phyloP scores from a whole-genome alignment of 257 asterid species.

The Solanum raphanifolium region DNA sequence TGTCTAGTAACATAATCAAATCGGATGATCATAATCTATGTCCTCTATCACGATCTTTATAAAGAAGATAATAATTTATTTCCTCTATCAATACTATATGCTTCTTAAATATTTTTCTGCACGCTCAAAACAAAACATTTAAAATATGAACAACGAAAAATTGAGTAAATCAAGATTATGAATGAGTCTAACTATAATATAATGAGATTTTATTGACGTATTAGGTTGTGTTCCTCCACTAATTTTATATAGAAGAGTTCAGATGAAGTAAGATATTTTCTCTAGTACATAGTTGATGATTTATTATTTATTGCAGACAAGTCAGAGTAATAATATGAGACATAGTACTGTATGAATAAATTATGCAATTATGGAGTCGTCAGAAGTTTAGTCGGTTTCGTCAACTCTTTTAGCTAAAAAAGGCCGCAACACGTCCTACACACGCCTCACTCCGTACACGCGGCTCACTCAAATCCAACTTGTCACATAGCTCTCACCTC shows the following conservation, averaged over 20 bases:
- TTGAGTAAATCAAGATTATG: not conserved
- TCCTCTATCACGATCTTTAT: not conserved
- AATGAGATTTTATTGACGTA: not conserved
- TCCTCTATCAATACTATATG: not conserved
- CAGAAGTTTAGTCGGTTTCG: not conserved
- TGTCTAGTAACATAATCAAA: no score
- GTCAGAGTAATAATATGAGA: no score
- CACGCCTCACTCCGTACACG: not conserved
- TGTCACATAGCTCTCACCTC: not conserved
- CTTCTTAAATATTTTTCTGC: not conserved
- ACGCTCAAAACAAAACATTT: not conserved
- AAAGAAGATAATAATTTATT: not conserved
- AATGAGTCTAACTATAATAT: not conserved
- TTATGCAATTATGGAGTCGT: not conserved
- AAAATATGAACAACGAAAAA: not conserved
- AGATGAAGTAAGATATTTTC: no score
- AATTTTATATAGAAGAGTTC: no score
- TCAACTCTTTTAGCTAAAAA: not conserved
- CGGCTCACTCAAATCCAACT: not conserved
- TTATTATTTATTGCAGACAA: no score
- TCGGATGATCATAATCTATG: no score
- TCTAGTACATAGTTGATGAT: not conserved
- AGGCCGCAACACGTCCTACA: not conserved
- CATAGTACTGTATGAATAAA: no score
- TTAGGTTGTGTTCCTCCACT: not conserved